Conservation (phyloP, 768 basidiomycete species). For the Daedaleopsis nitida region DNA sequence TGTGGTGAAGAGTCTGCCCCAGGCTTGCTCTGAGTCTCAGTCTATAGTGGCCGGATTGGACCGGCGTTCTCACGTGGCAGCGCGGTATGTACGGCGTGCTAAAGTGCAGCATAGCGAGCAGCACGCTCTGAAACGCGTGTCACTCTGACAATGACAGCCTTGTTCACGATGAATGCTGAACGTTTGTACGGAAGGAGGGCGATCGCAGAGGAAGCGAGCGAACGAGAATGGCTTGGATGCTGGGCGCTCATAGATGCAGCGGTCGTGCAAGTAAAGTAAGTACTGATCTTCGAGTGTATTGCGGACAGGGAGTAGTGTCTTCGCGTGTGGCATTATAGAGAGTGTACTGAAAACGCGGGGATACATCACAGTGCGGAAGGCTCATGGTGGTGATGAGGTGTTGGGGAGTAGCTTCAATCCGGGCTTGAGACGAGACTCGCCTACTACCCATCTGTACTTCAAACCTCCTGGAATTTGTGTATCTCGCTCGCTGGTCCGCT, state of each 20-base stretch:
- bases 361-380: neutral
- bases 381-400: constrained; percentile 2
- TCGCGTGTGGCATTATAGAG: neutral
- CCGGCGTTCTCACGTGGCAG: constrained; percentile 13
- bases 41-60: constrained; percentile 6
- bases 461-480: constrained; percentile 69
- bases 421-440: constrained; percentile 42
- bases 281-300: too few relatives aligned
- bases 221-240: too few relatives aligned
- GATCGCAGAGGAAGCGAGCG: neutral
- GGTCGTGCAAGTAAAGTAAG: too few relatives aligned
- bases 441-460: constrained; percentile 75
- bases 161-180: neutral
- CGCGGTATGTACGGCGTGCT: neutral
- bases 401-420: constrained; percentile 15
- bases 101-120: neutral
- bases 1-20: neutral
- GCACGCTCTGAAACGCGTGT: neutral
- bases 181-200: neutral
- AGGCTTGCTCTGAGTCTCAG: too few relatives aligned
- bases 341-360: neutral
- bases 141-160: neutral
- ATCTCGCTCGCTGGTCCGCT: constrained; percentile 57
- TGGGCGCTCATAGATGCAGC: too few relatives aligned
- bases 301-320: neutral